Percentiles rank a stretch among this genome's conserved stretches.
phyloP scores from a whole-genome alignment of 495 filamentous ascomycete genomes.

The Xylaria nigripes region DNA sequence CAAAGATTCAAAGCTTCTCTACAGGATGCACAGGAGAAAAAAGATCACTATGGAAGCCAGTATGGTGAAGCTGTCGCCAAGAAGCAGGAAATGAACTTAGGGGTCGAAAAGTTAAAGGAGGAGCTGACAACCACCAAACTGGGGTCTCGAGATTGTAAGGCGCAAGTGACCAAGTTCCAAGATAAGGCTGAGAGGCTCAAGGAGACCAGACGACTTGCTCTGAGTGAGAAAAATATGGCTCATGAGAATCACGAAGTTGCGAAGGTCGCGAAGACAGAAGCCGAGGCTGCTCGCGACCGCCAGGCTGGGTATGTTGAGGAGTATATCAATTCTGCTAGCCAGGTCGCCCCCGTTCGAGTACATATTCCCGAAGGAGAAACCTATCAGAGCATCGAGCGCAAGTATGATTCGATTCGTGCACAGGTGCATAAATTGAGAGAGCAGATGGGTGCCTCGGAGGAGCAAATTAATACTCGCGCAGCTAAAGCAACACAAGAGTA shows the following conservation, averaged over 20 bases:
- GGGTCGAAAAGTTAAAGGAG: constrained; percentile 23
- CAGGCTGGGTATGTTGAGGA: constrained; percentile 40
- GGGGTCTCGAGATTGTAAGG: constrained; percentile 40
- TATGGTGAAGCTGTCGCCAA: constrained; percentile 29
- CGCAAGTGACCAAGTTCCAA: constrained; percentile 46
- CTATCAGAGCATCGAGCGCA: constrained; percentile 50
- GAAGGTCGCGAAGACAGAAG: constrained; percentile 37
- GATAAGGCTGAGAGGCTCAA: constrained; percentile 44
- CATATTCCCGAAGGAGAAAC: constrained; percentile 64
- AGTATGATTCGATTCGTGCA: constrained; percentile 49
- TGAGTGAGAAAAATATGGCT: constrained; percentile 61
- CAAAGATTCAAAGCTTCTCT: constrained; percentile 28
- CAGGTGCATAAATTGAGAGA: constrained; percentile 49
- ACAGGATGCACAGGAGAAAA: constrained; percentile 20
- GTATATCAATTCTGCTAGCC: constrained; percentile 50
- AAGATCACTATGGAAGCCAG: constrained; percentile 35
- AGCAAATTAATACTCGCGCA: constrained; percentile 49
- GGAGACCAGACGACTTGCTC: constrained; percentile 43
- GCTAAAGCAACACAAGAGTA: constrained; percentile 29
- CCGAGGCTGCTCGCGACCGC: constrained; percentile 41
- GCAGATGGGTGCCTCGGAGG: constrained; percentile 52
- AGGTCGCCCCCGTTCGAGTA: constrained; percentile 50
- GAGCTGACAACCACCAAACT: constrained; percentile 22
- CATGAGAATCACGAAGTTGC: constrained; percentile 43
- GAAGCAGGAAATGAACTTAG: constrained; percentile 31